Evolutionary conservation across 345 rosid species (phyloP).

Genomic region (Reutealis trisperma): DNA sequence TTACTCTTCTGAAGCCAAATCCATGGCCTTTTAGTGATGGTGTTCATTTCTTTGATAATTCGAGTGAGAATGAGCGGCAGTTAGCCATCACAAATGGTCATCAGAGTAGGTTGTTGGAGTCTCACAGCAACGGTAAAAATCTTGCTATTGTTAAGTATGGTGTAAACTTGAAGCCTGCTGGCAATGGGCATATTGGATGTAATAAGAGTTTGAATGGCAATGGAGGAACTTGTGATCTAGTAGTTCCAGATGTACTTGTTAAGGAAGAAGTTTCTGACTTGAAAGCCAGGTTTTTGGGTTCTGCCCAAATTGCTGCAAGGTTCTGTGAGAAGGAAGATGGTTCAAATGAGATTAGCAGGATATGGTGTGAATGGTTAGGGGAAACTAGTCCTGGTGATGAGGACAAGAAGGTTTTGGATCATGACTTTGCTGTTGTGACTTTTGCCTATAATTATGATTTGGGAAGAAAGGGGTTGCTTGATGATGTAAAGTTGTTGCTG

Average conservation of each 20-base stretch:
- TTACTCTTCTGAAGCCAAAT: slow-evolving; percentile 66
- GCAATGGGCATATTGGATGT: slow-evolving; percentile 20
- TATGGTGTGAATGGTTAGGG: slow-evolving; percentile 98
- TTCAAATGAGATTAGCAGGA: slow-evolving; percentile 43
- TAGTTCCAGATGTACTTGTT: slow-evolving; percentile 56
- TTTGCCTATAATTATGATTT: slow-evolving; percentile 40
- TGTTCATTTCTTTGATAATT: slow-evolving; percentile 67
- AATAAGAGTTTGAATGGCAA: slow-evolving; percentile 25
- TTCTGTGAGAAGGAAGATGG: slow-evolving; percentile 36
- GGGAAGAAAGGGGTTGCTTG: slow-evolving; percentile 69
- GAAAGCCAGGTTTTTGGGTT: slow-evolving; percentile 56
- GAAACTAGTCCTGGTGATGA: slow-evolving; percentile 36
- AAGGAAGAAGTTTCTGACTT: slow-evolving; percentile 61
- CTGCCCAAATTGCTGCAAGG: slow-evolving; percentile 64
- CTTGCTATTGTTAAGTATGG: slow-evolving; percentile 59
- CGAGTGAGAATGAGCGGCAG: slow-evolving; percentile 39
- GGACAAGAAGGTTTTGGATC: slow-evolving; percentile 48
- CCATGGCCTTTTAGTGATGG: slow-evolving; percentile 97
- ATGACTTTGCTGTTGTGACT: slow-evolving; percentile 16
- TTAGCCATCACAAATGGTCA: slow-evolving; percentile 20
- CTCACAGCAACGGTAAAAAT: slow-evolving; percentile 30
- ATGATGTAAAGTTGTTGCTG: slow-evolving; percentile 56
- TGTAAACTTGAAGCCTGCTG: slow-evolving; percentile 22
- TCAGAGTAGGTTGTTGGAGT: slow-evolving; percentile 33
- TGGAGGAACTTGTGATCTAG: slow-evolving; percentile 30